phyloP scores from a whole-genome alignment of 345 rosid species.

The Brassica napus region Da-Ae NC_063434.1:5493001-5493500 shows the following conservation, averaged over 20 bases:
- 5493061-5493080: neutral
- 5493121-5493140: slow-evolving; percentile 54
- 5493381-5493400: no score
- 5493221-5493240: slow-evolving; percentile 76
- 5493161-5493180: slow-evolving; percentile 83
- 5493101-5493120: neutral
- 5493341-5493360: neutral
- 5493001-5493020: slow-evolving; percentile 71
- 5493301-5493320: no score
- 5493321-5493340: neutral
- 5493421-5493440: neutral
- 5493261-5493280: slow-evolving; percentile 12
- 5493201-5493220: slow-evolving; percentile 74
- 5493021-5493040: slow-evolving; percentile 73
- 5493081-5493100: slow-evolving; percentile 4
- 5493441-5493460: neutral
- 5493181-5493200: slow-evolving; percentile 81
- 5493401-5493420: no score
- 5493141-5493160: slow-evolving; percentile 89
- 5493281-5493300: neutral
- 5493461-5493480: slow-evolving; percentile 74
- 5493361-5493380: no score
- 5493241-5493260: slow-evolving; percentile 70
- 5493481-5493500: slow-evolving; percentile 70
- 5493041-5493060: neutral